Base-by-base conservation (phyloP, 345 rosid species). In the Luvunga scandens region DNA sequence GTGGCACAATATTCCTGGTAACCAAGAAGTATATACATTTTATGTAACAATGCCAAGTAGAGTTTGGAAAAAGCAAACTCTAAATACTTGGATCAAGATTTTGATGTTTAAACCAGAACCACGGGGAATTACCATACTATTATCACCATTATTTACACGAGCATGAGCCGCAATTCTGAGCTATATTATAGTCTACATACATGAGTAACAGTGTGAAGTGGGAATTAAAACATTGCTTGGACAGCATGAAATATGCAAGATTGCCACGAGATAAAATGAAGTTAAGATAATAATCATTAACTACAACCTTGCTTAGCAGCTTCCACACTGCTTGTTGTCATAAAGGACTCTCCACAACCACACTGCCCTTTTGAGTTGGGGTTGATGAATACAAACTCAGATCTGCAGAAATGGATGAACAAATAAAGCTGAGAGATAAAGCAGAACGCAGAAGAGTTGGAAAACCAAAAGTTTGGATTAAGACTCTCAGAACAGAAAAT, bases 301-400 rank as follows among this genome's bases (percentile, higher is more conserved):
- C 78, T 50, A n/a, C 24, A 8, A 67, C 71, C 83, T 72, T 65
- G 76, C 84, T 82, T 86, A 22, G 86, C 80, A 66, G 88, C 82
- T 62, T 65, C 81, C 0, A 88, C 73, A 69, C 77, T 79, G 76
- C 86, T 84, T 56, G 84, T 84, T 36, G 97, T 94, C 94, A 94
- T 89, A 73, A 94, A 94, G 42, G 98, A 94, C 75, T 94, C 98
- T 24, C 98, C 98, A 71, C 98, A 94, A 22, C 98, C 98, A 72
- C 98, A 92, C 76, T 94, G 92, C 24, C 98, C 98, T 86, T 90
- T 84, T 1, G 98, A 94, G 89, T 94, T 92, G 4, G 95, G 98
- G 84, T 92, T 94, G 79, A 94, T 87, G 78, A 92, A 94, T 39
- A 94, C 84, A 76, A 92, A 94, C 80, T 94, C 98, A 38, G 97